Percentiles rank a stretch among this genome's conserved stretches.
phyloP scores from a whole-genome alignment of 192 early-diverging fungal species.

The Linnemannia schmuckeri region DNA sequence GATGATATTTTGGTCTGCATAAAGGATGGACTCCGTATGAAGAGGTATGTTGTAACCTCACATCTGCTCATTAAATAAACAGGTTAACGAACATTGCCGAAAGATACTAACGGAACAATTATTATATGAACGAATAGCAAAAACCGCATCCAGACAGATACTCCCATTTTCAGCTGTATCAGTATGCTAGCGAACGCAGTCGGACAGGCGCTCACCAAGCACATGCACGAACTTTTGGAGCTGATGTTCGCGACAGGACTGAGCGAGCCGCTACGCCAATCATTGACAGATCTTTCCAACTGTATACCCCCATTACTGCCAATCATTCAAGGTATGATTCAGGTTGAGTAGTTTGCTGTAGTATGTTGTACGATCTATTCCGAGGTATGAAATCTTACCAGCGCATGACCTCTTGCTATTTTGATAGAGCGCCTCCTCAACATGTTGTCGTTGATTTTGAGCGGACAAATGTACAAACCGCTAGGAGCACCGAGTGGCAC shows the following conservation, averaged over 20 bases:
- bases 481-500: conserved; percentile 72
- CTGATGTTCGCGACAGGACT: conserved; percentile 93
- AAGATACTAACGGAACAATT: neutral
- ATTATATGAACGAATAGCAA: conserved; percentile 53
- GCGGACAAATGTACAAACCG: conserved; percentile 83
- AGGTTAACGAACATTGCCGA: neutral
- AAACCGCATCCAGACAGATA: conserved; percentile 68
- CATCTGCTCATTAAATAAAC: neutral
- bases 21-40: conserved; percentile 77
- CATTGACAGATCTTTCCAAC: conserved; percentile 82
- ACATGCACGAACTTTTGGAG: conserved; percentile 90
- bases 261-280: conserved; percentile 82
- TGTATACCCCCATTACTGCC: conserved; percentile 87
- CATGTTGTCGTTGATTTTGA: conserved; percentile 88
- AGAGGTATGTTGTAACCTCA: conserved; percentile 64
- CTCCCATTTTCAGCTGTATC: conserved; percentile 85
- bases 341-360: neutral
- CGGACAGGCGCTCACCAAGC: conserved; percentile 89
- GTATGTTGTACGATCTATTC: neutral
- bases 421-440: conserved; percentile 84
- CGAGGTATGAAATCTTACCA: neutral
- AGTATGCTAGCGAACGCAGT: conserved; percentile 91
- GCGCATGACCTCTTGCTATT: neutral
- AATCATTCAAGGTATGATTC: conserved; percentile 82
- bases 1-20: conserved; percentile 83